A percentile compares a stretch with the other conserved stretches of the same genome.
Evolutionary conservation across 2,329 filamentous ascomycete species (phyloP).

Genomic region (Colletotrichum spinosum): DNA sequence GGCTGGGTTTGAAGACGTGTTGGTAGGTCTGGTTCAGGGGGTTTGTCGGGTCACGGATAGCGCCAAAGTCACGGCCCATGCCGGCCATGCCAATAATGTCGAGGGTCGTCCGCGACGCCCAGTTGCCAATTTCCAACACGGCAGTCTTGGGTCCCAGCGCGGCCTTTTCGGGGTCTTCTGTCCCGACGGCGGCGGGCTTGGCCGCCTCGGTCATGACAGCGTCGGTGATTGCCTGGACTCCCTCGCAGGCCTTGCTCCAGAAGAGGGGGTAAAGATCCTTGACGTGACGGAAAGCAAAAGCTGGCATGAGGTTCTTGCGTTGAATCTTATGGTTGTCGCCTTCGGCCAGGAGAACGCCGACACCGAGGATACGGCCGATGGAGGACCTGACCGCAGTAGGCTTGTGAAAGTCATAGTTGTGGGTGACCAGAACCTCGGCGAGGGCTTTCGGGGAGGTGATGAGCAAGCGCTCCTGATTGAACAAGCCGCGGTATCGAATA

Average conservation of each 20-base stretch:
- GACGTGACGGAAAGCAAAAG: slow-evolving; percentile 87
- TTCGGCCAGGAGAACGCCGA: slow-evolving; percentile 83
- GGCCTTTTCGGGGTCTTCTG: slow-evolving; percentile 41
- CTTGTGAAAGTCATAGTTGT: slow-evolving; percentile 78
- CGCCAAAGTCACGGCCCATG: slow-evolving; percentile 77
- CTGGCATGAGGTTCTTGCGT: slow-evolving; percentile 82
- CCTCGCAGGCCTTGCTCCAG: slow-evolving; percentile 80
- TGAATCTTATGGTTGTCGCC: slow-evolving; percentile 91
- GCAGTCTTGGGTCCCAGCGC: slow-evolving; percentile 44
- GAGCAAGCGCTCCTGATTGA: slow-evolving; percentile 73
- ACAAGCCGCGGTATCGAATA: slow-evolving; percentile 72
- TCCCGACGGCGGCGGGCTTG: slow-evolving; percentile 46
- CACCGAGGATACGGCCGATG: slow-evolving; percentile 74
- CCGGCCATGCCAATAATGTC: slow-evolving; percentile 82
- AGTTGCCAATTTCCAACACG: slow-evolving; percentile 65
- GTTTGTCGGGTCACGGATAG: slow-evolving; percentile 70
- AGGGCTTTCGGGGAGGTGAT: slow-evolving; percentile 72
- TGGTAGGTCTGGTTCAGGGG: slow-evolving; percentile 69
- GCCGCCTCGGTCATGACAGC: slow-evolving; percentile 44
- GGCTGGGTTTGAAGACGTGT: slow-evolving; percentile 64
- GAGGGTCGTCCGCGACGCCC: slow-evolving; percentile 76
- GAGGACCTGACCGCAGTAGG: slow-evolving; percentile 64
- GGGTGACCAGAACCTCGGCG: slow-evolving; percentile 76
- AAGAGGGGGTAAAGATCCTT: slow-evolving; percentile 88
- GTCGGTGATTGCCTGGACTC: slow-evolving; percentile 70